Conservation (phyloP, 805 yeast species). For the Candida golubevii region DNA sequence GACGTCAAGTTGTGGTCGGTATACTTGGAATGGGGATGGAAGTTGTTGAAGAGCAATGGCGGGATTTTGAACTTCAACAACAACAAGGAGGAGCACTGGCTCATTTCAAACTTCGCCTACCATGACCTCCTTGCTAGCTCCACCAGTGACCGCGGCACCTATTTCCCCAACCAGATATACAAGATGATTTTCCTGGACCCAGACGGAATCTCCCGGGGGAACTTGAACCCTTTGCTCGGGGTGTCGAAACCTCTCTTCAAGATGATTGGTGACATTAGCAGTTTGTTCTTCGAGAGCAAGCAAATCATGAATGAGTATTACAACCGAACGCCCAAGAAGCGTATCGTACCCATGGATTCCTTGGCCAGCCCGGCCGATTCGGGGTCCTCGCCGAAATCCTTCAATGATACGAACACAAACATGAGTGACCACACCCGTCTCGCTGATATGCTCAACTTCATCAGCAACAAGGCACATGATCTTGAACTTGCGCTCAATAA, state of each 20-base stretch:
- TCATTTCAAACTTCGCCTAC: conserved; percentile 73
- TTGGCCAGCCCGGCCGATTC: conserved; percentile 1
- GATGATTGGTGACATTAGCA: conserved; percentile 63
- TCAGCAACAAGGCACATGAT: conserved; percentile 28
- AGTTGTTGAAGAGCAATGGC: conserved; percentile 55
- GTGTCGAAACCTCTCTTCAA: conserved; percentile 65
- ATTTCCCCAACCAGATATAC: conserved; percentile 60
- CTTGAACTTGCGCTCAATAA: conserved; percentile 48
- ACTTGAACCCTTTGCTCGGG: conserved; percentile 68
- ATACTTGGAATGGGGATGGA: conserved; percentile 62
- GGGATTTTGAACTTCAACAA: conserved; percentile 53
- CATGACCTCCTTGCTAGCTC: conserved; percentile 72
- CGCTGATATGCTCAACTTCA: conserved; percentile 19
- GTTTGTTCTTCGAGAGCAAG: conserved; percentile 52
- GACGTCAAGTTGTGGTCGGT: conserved; percentile 75
- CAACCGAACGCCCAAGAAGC: not conserved
- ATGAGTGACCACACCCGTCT: conserved; percentile 8
- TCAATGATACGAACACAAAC: not conserved
- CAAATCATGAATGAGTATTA: conserved; percentile 18
- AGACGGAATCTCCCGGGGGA: conserved; percentile 33
- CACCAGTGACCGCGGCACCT: conserved; percentile 55
- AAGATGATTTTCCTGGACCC: conserved; percentile 43
- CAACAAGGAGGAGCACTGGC: conserved; percentile 62
- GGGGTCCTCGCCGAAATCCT: not conserved
- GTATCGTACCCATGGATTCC: not conserved